These are phyloP conservation scores for Penicillium sp. DNA, from an alignment of 2,329 filamentous ascomycete genomes.

Conservation along the genomic window DNA sequence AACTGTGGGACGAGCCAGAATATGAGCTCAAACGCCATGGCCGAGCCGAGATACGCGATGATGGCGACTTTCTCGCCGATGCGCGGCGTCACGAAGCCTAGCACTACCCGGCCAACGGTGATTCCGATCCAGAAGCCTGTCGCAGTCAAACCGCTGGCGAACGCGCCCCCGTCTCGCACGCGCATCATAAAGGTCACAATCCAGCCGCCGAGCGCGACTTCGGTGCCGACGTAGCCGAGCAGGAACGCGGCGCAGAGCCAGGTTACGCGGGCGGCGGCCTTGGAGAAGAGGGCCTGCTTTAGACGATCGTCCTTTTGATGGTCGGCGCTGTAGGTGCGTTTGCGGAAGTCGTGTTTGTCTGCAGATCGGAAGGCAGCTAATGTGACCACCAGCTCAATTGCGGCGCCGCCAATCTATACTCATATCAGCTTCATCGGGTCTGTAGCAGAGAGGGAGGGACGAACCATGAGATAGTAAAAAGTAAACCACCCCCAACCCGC, in stretches of 20 bases:
- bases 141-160: constrained; percentile 69
- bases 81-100: constrained; percentile 71
- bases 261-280: constrained; percentile 44
- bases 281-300: constrained; percentile 13
- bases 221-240: constrained; percentile 72
- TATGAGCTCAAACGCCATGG: constrained; percentile 63
- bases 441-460: neutral
- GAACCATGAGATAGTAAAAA: constrained; percentile 72
- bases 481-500: constrained; percentile 61
- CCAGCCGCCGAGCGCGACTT: constrained; percentile 71
- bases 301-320: constrained; percentile 7
- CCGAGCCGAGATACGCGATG: constrained; percentile 58
- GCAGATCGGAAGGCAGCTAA: constrained; percentile 17
- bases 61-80: constrained; percentile 66
- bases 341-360: constrained; percentile 15
- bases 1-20: constrained; percentile 81
- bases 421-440: neutral
- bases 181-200: constrained; percentile 84
- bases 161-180: constrained; percentile 64
- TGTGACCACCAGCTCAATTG: constrained; percentile 48
- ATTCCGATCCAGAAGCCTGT: constrained; percentile 84
- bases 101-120: constrained; percentile 65
- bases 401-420: constrained; percentile 36
- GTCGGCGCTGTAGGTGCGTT: neutral
- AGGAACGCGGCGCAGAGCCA: constrained; percentile 72